These are phyloP conservation scores for Trapa bicornis DNA, from an alignment of 345 rosid genomes.

Conservation along the genomic window DNA sequence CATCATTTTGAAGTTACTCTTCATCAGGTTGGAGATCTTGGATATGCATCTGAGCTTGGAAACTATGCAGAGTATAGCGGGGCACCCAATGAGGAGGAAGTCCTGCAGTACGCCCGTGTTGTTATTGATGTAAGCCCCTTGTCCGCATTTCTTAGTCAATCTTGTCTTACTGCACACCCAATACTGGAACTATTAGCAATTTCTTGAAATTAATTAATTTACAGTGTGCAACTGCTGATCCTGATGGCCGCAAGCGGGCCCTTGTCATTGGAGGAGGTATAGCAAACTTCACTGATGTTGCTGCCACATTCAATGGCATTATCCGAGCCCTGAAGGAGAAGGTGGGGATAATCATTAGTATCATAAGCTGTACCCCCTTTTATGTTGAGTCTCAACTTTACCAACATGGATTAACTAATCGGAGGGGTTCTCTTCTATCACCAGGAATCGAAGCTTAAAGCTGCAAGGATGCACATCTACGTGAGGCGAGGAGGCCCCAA, in stretches of 20 bases:
- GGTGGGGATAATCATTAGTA: constrained; percentile 25
- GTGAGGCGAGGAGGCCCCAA: constrained; percentile 80
- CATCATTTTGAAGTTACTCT: constrained; percentile 6
- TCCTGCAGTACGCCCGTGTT: constrained; percentile 95
- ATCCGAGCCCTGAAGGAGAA: constrained; percentile 87
- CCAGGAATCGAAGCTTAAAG: constrained; percentile 70
- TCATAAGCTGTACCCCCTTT: too few relatives aligned
- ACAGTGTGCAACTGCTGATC: constrained; percentile 85
- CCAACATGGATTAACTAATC: not conserved
- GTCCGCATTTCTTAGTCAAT: not conserved
- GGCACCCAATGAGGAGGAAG: constrained; percentile 96
- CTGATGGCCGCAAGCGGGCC: constrained; percentile 78
- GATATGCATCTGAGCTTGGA: constrained; percentile 79
- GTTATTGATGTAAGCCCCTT: constrained; percentile 55
- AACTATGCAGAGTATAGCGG: constrained; percentile 97
- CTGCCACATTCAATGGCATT: constrained; percentile 91
- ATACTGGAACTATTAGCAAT: not conserved
- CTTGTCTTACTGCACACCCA: not conserved
- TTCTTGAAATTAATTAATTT: constrained; percentile 1
- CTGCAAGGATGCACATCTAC: constrained; percentile 47
- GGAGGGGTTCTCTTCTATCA: not conserved
- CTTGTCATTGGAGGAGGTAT: constrained; percentile 95
- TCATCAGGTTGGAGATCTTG: constrained; percentile 86
- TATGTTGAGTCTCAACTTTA: not conserved
- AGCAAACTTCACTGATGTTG: constrained; percentile 93